Evolutionary conservation across 2,329 filamentous ascomycete species (phyloP).

Genomic region (Niveomyces coronatus): DNA sequence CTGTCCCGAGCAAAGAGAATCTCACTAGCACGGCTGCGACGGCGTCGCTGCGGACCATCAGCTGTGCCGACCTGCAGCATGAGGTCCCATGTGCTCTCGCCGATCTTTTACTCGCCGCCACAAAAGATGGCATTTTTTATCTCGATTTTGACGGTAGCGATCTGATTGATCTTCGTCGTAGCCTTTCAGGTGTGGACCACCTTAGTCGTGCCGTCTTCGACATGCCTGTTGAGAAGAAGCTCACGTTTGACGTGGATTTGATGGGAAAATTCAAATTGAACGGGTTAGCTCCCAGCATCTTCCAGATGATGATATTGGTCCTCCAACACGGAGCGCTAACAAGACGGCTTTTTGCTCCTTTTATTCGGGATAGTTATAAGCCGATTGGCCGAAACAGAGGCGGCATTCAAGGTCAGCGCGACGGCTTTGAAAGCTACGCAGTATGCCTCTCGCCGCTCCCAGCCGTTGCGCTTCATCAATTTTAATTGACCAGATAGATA

Average conservation of each 20-base stretch:
- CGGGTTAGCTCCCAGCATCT: neutral
- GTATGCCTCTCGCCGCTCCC: neutral
- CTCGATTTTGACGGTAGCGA: neutral
- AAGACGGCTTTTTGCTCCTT: too few species aligned
- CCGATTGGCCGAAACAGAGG: slow-evolving; percentile 2
- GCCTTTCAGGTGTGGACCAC: neutral
- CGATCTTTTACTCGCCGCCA: neutral
- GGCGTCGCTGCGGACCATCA: neutral
- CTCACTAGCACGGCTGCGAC: neutral
- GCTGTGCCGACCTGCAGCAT: slow-evolving; percentile 1
- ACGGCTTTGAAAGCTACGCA: slow-evolving; percentile 5
- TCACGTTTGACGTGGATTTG: neutral
- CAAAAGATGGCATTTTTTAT: slow-evolving; percentile 2
- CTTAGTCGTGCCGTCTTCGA: slow-evolving; percentile 1
- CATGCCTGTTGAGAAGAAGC: slow-evolving; percentile 1
- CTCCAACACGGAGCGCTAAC: neutral
- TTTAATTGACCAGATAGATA: neutral
- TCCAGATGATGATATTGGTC: neutral
- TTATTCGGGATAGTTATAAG: neutral
- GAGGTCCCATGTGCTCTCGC: neutral
- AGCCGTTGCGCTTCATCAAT: too few species aligned
- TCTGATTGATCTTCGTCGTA: neutral
- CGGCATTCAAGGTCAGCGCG: neutral
- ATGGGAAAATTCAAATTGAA: neutral
- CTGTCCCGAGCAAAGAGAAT: neutral